phyloP scores from a whole-genome alignment of 345 rosid species.

The Noccaea caerulescens region DNA sequence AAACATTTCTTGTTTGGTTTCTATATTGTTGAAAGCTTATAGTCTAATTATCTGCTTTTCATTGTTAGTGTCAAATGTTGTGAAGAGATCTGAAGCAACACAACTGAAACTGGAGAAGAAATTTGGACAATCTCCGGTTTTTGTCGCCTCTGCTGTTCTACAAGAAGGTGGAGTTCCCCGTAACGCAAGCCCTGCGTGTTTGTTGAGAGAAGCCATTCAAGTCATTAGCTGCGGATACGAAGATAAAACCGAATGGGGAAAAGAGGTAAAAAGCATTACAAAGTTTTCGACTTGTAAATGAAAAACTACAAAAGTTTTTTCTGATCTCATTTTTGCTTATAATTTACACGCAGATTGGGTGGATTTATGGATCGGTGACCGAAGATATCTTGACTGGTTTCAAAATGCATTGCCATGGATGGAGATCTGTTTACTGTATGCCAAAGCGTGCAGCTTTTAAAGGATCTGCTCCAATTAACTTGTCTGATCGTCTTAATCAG shows the following conservation, averaged over 20 bases:
- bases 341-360: constrained; percentile 64
- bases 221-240: constrained; percentile 98
- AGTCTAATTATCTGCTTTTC: constrained; percentile 13
- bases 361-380: constrained; percentile 96
- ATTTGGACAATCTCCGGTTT: constrained; percentile 93
- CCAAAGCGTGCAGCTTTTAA: constrained; percentile 88
- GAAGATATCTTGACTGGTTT: constrained; percentile 95
- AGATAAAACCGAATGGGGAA: constrained; percentile 99
- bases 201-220: constrained; percentile 92
- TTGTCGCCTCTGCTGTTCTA: constrained; percentile 69
- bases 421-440: constrained; percentile 98
- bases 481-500: constrained; percentile 93
- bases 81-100: constrained; percentile 57
- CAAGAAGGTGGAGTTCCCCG: constrained; percentile 84
- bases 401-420: constrained; percentile 98
- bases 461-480: constrained; percentile 94
- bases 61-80: constrained; percentile 51
- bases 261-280: constrained; percentile 59
- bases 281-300: neutral
- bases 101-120: constrained; percentile 87
- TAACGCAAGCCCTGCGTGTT: constrained; percentile 70
- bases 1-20: constrained; percentile 8
- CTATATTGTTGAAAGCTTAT: neutral
- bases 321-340: constrained; percentile 11
- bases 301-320: constrained; percentile 5